phyloP scores from a whole-genome alignment of 805 yeast genomes.

The Candida takata region DNA sequence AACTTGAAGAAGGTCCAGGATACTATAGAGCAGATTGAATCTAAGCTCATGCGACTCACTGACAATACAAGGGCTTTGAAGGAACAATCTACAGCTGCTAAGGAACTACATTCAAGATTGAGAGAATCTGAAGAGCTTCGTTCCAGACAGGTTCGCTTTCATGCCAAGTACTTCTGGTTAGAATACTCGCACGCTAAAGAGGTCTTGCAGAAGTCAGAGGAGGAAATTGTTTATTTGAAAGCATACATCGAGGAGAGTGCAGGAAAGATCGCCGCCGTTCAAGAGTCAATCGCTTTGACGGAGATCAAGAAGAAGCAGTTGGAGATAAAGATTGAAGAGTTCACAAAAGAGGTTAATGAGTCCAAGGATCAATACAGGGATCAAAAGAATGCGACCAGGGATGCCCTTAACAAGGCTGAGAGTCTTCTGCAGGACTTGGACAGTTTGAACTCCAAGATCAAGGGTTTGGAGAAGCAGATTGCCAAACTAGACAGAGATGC shows the following conservation, averaged over 20 bases:
- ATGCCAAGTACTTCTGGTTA: slow-evolving; percentile 46
- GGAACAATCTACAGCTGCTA: slow-evolving; percentile 36
- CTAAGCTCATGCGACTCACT: slow-evolving; percentile 32
- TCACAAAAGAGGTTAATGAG: slow-evolving; percentile 14
- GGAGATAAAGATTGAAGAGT: slow-evolving; percentile 3
- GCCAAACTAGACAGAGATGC: slow-evolving; percentile 14
- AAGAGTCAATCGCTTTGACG: slow-evolving; percentile 1
- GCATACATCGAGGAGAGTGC: slow-evolving; percentile 9
- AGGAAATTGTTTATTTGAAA: slow-evolving; percentile 11
- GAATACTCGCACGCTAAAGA: slow-evolving; percentile 24
- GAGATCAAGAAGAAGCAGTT: slow-evolving; percentile 3
- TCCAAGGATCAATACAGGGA: slow-evolving; percentile 13
- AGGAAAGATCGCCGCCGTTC: slow-evolving; percentile 3
- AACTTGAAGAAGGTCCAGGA: slow-evolving; percentile 39
- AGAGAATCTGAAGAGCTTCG: slow-evolving; percentile 35
- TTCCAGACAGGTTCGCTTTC: slow-evolving; percentile 31
- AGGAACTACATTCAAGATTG: slow-evolving; percentile 32
- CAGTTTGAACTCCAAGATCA: slow-evolving; percentile 13
- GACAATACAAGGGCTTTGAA: slow-evolving; percentile 34
- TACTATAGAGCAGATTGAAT: slow-evolving; percentile 30
- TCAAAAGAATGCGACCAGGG: slow-evolving; percentile 7
- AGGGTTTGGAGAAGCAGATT: slow-evolving; percentile 15
- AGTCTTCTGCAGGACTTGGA: slow-evolving; percentile 16
- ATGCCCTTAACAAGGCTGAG: slow-evolving; percentile 9
- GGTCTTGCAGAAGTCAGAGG: slow-evolving; percentile 7